Base-by-base conservation (phyloP, 2,329 filamentous ascomycete species). In the Aureobasidium pullulans region DNA sequence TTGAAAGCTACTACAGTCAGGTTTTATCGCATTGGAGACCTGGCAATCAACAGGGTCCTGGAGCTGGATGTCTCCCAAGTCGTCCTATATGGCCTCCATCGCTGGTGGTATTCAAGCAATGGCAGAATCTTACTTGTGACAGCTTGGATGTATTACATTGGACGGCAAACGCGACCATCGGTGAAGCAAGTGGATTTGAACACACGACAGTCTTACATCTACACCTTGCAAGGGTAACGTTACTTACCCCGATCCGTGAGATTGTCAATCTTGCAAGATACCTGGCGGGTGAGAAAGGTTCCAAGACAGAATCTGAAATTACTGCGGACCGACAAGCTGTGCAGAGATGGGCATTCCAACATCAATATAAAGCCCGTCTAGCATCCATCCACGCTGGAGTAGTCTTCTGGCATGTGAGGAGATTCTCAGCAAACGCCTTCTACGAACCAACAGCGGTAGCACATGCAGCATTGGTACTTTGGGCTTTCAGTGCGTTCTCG, bases 381-480 rank as follows among this genome's bases (percentile, higher is more conserved):
- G 76, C 79, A 13, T 74, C 80, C 37, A 75, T 83, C 6, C 81
- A 83, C 62, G 78, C 79, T 3, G 81, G 79, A 2, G 75, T 75
- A 3, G 67, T 77, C 0, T 77, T 81, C 62, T 82, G 79, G 77
- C 78, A 82, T 61, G 71, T 82, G 0, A 74, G 79, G 28, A 72
- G 78, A 13, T 81, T 78, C 64, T 77, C 76, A 1, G 71, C 72
- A 2, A 75, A 76, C 62, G 75, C 73, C 8, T 80, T 81, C 62
- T 87, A 88, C 68, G 82, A 84, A 64, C 83, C 85, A 0, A 80
- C 88, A 2, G 82, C 81, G 0, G 78, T 88, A 0, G 86, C 87
- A 64, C 84, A 89, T 64, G 84, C 84, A 4, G 78, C 81, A 9
- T 73, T 90, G 3, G 80, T 82, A 0, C 71, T 89, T 11, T 90